phyloP scores from a whole-genome alignment of 208 protist species.

The Angomonas ambiguus region DNA sequence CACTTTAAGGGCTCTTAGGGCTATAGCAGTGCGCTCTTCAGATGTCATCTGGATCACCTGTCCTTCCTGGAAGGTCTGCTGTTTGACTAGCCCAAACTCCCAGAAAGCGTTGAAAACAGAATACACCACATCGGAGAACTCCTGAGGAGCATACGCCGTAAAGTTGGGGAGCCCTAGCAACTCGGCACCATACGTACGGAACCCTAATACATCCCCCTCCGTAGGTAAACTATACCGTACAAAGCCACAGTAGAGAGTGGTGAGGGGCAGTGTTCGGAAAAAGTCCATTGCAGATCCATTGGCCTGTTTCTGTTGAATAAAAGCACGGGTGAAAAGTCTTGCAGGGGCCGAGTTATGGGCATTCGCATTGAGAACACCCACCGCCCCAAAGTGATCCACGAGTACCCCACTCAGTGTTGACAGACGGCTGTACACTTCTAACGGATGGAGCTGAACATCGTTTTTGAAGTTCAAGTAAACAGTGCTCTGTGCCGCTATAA shows the following conservation, averaged over 20 bases:
- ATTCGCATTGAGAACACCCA: conserved; percentile 22
- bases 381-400: conserved; percentile 4
- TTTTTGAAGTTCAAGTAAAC: conserved; percentile 16
- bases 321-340: conserved; percentile 9
- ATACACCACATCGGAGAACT: conserved; percentile 11
- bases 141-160: conserved; percentile 7
- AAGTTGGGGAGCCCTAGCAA: conserved; percentile 21
- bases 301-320: conserved; percentile 6
- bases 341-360: conserved; percentile 12
- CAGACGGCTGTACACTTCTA: conserved; percentile 23
- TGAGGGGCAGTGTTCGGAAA: conserved; percentile 17
- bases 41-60: conserved; percentile 10
- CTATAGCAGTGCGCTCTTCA: background rate
- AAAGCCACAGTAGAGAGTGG: conserved; percentile 18
- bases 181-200: conserved; percentile 22
- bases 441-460: conserved; percentile 7
- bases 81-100: conserved; percentile 10
- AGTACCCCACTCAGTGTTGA: conserved; percentile 17
- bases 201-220: conserved; percentile 1
- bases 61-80: background rate
- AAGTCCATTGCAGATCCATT: conserved; percentile 10
- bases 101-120: conserved; percentile 14
- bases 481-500: conserved; percentile 5
- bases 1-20: conserved; percentile 1
- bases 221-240: conserved; percentile 1